Evolutionary conservation across 371 early-diverging fungal genomes (phyloP), one percentile per base, ranked within the genome.

Genomic region (Mortierella sp.): DNA sequence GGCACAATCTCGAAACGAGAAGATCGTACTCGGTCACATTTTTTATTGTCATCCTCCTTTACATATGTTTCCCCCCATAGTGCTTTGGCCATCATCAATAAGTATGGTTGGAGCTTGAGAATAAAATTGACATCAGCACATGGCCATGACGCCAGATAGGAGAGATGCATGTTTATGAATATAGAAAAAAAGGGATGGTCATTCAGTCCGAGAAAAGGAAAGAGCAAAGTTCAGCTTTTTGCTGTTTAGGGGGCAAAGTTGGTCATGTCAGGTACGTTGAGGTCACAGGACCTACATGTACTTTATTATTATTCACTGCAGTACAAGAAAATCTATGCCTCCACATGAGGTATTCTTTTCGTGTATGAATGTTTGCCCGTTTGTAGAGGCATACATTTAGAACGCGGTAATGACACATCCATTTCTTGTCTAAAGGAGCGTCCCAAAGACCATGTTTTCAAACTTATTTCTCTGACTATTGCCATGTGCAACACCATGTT

Each of bases 391-490:
- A 36, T 6, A 43, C 1, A 8, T 1, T 57, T 57, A 48, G n/a
- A 19, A 16, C n/a, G 48, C 48, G 48, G 48, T 21, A 48, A 48
- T 15, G 16, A 24, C 10, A 22, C 6, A 8, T 55, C 15, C 55
- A 8, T n/a, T 24, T 45, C 36, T 48, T 43, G 43, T 58, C 47
- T 69, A 77, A 13, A 70, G 36, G 52, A 81, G 57, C n/a, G 72
- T 69, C 11, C 70, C 76, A 22, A 58, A 15, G 13, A 75, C 22
- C 82, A 81, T 81, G 60, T 76, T 81, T 21, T 81, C 82, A 63
- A 75, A 81, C 47, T 81, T 81, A 67, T 81, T 81, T n/a, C 63
- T 28, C 53, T 76, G 69, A 41, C 76, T 75, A 53, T 75, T 66
- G 1, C 69, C 72, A 24, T 63, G 66, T 1, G 66, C 28, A 19